phyloP scores from a whole-genome alignment of 1,284 basidiomycete genomes.

The Irpex lacteus region DNA sequence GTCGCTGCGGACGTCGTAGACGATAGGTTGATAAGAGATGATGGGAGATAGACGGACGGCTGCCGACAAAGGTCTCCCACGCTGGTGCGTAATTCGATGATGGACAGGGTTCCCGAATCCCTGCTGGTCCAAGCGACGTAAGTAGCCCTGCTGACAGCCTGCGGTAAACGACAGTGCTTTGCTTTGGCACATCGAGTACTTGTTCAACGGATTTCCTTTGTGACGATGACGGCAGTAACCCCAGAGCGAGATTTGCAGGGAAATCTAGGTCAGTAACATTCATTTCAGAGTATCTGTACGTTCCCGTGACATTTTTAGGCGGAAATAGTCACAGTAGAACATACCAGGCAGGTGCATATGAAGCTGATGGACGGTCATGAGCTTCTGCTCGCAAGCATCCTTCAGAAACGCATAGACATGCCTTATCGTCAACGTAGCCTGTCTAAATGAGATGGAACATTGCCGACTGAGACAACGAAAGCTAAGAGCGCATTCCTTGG shows the following conservation, averaged over 20 bases:
- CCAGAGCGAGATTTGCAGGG: not conserved
- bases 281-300: not conserved
- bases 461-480: no score
- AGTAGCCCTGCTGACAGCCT: not conserved
- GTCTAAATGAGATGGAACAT: no score
- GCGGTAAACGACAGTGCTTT: not conserved
- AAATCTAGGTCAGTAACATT: not conserved
- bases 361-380: no score
- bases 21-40: slow-evolving; percentile 1
- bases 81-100: not conserved
- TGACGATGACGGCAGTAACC: not conserved
- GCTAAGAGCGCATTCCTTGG: no score
- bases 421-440: no score
- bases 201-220: not conserved
- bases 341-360: not conserved
- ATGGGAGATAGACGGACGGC: slow-evolving; percentile 1
- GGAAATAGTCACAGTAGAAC: not conserved
- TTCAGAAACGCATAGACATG: no score
- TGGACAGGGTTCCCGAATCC: not conserved
- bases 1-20: not conserved
- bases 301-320: not conserved
- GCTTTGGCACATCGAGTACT: not conserved
- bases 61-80: not conserved
- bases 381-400: no score
- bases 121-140: not conserved